phyloP scores from a whole-genome alignment of 2,329 filamentous ascomycete genomes.

The Clathrospora elynae region DNA sequence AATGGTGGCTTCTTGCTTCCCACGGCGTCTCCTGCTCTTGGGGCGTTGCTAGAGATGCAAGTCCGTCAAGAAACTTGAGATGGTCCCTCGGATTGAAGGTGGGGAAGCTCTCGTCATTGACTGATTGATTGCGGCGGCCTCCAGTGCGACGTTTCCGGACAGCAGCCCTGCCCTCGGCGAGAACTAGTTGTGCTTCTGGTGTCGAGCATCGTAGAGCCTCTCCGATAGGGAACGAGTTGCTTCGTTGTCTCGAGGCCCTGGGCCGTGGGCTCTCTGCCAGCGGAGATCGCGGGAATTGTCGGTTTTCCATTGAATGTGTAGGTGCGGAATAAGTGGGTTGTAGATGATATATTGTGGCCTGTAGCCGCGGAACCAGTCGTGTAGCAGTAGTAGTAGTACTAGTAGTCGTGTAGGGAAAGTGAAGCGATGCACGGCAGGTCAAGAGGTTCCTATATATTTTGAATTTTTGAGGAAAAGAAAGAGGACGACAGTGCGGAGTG shows the following conservation, averaged over 20 bases:
- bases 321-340: constrained; percentile 24
- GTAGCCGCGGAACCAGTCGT: constrained; percentile 22
- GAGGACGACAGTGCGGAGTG: constrained; percentile 10
- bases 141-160: constrained; percentile 35
- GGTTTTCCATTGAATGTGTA: constrained; percentile 33
- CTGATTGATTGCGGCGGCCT: constrained; percentile 30
- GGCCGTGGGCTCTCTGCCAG: constrained; percentile 29
- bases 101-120: constrained; percentile 24
- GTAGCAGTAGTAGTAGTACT: constrained; percentile 1
- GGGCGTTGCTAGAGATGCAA: constrained; percentile 14
- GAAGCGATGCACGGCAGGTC: background rate
- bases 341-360: constrained; percentile 30
- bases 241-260: constrained; percentile 37
- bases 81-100: constrained; percentile 41
- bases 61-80: constrained; percentile 34
- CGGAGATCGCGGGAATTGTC: constrained; percentile 29
- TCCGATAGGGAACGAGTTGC: constrained; percentile 44
- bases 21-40: constrained; percentile 18
- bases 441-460: background rate
- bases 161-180: constrained; percentile 45
- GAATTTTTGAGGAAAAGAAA: constrained; percentile 11
- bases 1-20: constrained; percentile 23
- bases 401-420: background rate
- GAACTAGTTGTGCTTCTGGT: constrained; percentile 42
- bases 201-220: constrained; percentile 45